Evolutionary conservation across 2,329 filamentous ascomycete species (phyloP).

Genomic region (Coniochaeta hoffmannii): DNA sequence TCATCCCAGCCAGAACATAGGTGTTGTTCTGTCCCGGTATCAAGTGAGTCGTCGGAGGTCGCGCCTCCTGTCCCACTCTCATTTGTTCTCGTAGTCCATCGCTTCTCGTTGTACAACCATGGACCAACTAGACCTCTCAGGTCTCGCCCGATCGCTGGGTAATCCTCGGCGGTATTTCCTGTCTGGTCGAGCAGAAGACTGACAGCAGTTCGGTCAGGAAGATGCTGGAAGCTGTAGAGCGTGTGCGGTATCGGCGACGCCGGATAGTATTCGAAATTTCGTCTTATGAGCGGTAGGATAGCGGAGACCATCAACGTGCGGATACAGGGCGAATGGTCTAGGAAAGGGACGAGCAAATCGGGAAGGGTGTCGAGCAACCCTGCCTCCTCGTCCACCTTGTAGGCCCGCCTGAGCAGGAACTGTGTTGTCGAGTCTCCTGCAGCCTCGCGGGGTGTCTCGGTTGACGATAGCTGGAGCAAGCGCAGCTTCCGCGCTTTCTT

Average conservation of each 20-base stretch:
- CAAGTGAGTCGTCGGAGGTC: slow-evolving; percentile 10
- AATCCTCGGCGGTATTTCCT: slow-evolving; percentile 29
- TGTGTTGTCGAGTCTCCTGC: slow-evolving; percentile 48
- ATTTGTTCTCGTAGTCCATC: slow-evolving; percentile 38
- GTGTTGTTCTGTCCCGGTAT: slow-evolving; percentile 17
- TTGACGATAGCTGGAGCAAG: slow-evolving; percentile 48
- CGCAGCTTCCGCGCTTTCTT: slow-evolving; percentile 57
- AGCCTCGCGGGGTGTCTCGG: slow-evolving; percentile 37
- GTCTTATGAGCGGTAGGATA: slow-evolving; percentile 59
- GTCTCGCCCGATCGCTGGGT: slow-evolving; percentile 49
- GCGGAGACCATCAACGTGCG: slow-evolving; percentile 63
- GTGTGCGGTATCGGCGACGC: slow-evolving; percentile 38
- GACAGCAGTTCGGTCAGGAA: slow-evolving; percentile 53
- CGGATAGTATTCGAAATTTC: slow-evolving; percentile 64
- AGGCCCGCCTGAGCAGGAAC: slow-evolving; percentile 62
- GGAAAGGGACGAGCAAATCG: slow-evolving; percentile 60
- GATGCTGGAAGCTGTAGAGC: slow-evolving; percentile 54
- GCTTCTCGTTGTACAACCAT: slow-evolving; percentile 61
- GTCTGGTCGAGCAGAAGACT: slow-evolving; percentile 54
- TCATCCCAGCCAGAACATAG: slow-evolving; percentile 60
- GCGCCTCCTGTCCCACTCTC: slow-evolving; percentile 15
- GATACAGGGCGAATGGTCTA: slow-evolving; percentile 52
- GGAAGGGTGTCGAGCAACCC: slow-evolving; percentile 65
- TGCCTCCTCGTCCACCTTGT: slow-evolving; percentile 63
- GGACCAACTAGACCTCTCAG: slow-evolving; percentile 62